phyloP scores from a whole-genome alignment of 2,329 filamentous ascomycete genomes.

The Thielaviopsis populi region DNA sequence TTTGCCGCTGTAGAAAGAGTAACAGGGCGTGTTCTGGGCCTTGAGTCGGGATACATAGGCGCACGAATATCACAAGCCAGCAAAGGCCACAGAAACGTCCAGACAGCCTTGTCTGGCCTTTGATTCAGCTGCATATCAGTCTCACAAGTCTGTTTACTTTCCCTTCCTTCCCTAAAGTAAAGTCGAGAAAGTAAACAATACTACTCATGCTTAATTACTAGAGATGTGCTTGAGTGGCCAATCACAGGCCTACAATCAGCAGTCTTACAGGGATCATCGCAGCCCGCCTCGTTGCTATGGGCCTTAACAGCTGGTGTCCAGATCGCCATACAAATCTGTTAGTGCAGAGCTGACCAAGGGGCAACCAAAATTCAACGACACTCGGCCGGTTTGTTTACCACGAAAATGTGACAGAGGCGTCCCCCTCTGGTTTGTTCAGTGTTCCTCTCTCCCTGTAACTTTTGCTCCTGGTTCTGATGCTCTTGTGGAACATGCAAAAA shows the following conservation, averaged over 20 bases:
- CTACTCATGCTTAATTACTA: slow-evolving; percentile 2
- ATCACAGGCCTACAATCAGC: not conserved
- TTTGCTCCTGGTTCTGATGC: not conserved
- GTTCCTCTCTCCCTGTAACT: not conserved
- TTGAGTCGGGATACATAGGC: too few relatives aligned
- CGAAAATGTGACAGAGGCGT: not conserved
- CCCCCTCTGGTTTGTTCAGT: not conserved
- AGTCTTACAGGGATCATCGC: not conserved
- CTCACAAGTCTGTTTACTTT: not conserved
- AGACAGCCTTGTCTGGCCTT: not conserved
- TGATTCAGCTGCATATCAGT: not conserved
- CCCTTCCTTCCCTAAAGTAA: not conserved
- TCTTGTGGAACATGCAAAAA: not conserved
- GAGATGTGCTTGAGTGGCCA: not conserved
- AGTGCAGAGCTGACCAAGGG: not conserved
- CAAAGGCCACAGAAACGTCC: not conserved
- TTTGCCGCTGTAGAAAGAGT: not conserved
- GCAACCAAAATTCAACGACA: not conserved
- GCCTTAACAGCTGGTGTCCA: not conserved
- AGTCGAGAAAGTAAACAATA: slow-evolving; percentile 13
- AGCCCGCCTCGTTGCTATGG: not conserved
- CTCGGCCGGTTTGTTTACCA: not conserved
- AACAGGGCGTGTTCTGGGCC: not conserved
- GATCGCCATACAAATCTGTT: not conserved
- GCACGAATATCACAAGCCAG: not conserved